Base-by-base conservation (phyloP, 345 rosid species). In the Citrus hindsii region DNA sequence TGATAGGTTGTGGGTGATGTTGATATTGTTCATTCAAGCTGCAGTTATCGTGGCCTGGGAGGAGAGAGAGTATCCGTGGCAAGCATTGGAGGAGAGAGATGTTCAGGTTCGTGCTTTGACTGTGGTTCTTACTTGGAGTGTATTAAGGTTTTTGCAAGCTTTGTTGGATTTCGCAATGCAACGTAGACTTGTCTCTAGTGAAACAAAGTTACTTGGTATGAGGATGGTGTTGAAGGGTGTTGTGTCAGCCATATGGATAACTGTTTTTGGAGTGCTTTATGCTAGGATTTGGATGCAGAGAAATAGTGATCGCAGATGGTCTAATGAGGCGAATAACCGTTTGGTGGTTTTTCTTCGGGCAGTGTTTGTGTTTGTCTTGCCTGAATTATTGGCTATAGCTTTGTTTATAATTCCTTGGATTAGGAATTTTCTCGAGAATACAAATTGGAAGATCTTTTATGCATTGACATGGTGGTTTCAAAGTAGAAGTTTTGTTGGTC, bases 351-450 rank as follows among this genome's bases (percentile, higher is more conserved):
- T 92, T 87, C 93, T 96, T 33, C 83, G 88, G 79, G 93, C 85
- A 27, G 93, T 91, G 19, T 82, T 69, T 77, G 90, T 84, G 73
- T 96, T 91, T 82, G 75, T 91, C 58, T 46, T 87, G 73, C 98
- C 99, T 0, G 99, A 95, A 83, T 53, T 93, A 28, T 74, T 95
- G 87, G 99, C 99, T 21, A 19, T 91, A 85, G 95, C 84, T 56
- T 80, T 95, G 79, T 90, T 95, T 84, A 21, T 95, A 25, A 59
- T 95, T 77, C 99, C 99, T 30, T 95, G 97, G 98, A 84, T 95
- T 37, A 87, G 97, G 88, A 95, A 95, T 76, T 92, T 95, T 78
- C 82, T 95, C 28, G 99, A 95, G 89, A 93, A 82, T 85, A 90
- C 90, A 59, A 90, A 95, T 70, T 96, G 99, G 99, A 92, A 82